These are phyloP conservation scores for Aphanocladium album DNA, from an alignment of 2,329 filamentous ascomycete genomes.

Conservation along the genomic window DNA sequence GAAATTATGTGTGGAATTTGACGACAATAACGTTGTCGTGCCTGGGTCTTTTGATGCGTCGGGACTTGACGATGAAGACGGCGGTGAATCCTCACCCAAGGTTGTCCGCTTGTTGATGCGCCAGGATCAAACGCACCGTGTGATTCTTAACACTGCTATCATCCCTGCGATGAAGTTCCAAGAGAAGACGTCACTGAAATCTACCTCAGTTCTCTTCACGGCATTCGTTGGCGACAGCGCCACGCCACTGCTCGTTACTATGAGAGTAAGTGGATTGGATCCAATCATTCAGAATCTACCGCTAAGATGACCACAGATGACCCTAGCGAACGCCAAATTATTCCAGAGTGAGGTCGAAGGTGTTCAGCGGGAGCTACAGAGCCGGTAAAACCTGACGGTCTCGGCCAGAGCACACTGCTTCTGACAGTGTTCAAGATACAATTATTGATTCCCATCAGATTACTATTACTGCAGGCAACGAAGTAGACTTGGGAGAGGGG, in stretches of 20 bases:
- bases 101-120: conserved; percentile 79
- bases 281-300: neutral
- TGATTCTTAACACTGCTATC: conserved; percentile 81
- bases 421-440: neutral
- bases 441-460: neutral
- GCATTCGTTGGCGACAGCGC: conserved; percentile 54
- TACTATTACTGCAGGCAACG: neutral
- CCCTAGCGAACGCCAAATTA: conserved; percentile 45
- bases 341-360: conserved; percentile 46
- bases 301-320: conserved; percentile 40
- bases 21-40: conserved; percentile 45
- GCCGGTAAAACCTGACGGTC: conserved; percentile 23
- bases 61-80: conserved; percentile 40
- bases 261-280: conserved; percentile 46
- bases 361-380: conserved; percentile 47
- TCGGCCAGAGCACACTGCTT: neutral
- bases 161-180: conserved; percentile 76
- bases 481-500: neutral
- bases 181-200: conserved; percentile 67
- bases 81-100: conserved; percentile 26
- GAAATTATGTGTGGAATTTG: conserved; percentile 49
- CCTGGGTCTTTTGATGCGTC: conserved; percentile 54
- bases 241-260: conserved; percentile 53
- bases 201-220: conserved; percentile 62
- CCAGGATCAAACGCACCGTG: conserved; percentile 80